phyloP scores from a whole-genome alignment of 805 yeast genomes.

The Wickerhamiella dianesei region DNA sequence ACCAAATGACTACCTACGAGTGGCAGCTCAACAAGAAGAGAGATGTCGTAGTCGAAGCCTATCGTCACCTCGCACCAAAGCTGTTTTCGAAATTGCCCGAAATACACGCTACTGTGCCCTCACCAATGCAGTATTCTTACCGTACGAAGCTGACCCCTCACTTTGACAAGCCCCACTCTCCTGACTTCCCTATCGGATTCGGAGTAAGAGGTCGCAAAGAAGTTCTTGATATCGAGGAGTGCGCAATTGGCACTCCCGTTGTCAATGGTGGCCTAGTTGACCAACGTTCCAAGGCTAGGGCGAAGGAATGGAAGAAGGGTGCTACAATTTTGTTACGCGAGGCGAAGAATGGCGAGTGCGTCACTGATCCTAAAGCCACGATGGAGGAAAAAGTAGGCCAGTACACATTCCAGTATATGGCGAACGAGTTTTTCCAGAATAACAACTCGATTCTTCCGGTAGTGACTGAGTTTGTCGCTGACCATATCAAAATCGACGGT shows the following conservation, averaged over 20 bases:
- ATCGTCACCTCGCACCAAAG: slow-evolving; percentile 47
- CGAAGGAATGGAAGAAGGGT: slow-evolving; percentile 49
- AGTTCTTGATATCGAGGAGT: slow-evolving; percentile 85
- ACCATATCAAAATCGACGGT: slow-evolving; percentile 40
- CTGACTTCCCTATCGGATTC: slow-evolving; percentile 61
- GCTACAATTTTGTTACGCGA: slow-evolving; percentile 71
- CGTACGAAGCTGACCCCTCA: slow-evolving; percentile 95
- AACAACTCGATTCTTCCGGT: slow-evolving; percentile 79
- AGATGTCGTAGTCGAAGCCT: slow-evolving; percentile 69
- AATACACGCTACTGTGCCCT: slow-evolving; percentile 50
- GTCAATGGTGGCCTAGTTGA: slow-evolving; percentile 71
- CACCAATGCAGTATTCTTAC: slow-evolving; percentile 66
- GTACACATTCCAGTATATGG: slow-evolving; percentile 70
- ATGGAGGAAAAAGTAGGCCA: slow-evolving; percentile 60
- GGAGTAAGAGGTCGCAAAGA: slow-evolving; percentile 60
- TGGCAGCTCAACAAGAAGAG: slow-evolving; percentile 62
- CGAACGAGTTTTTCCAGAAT: slow-evolving; percentile 94
- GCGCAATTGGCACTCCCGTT: slow-evolving; percentile 73
- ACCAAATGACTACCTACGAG: slow-evolving; percentile 61
- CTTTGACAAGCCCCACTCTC: slow-evolving; percentile 56
- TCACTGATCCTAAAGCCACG: slow-evolving; percentile 62
- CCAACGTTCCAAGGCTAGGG: slow-evolving; percentile 35
- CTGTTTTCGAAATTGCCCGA: slow-evolving; percentile 35
- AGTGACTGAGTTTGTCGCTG: slow-evolving; percentile 69
- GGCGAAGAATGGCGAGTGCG: slow-evolving; percentile 41